Evolutionary conservation across 306 rosid species (phyloP).

Genomic region (Vigna mungo): DNA sequence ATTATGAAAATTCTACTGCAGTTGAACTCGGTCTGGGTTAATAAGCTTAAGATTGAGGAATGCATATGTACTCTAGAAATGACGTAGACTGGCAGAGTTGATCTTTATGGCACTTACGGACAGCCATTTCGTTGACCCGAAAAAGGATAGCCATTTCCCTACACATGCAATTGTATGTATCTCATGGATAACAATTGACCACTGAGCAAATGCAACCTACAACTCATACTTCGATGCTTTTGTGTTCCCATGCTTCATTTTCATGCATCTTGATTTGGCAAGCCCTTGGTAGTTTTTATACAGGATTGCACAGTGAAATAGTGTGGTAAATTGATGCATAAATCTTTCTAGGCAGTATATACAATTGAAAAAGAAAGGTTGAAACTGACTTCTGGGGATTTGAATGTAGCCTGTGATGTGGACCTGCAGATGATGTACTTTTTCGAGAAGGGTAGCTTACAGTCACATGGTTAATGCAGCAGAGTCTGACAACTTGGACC

Average conservation of each 20-base stretch:
- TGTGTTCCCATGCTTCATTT: constrained; percentile 18
- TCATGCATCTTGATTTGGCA: constrained; percentile 10
- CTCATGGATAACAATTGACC: constrained; percentile 14
- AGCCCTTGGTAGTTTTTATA: not conserved
- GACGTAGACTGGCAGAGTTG: constrained; percentile 12
- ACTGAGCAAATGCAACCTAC: constrained; percentile 37
- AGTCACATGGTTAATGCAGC: constrained; percentile 70
- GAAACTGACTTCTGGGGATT: constrained; percentile 37
- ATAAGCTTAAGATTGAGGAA: not conserved
- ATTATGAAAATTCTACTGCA: not conserved
- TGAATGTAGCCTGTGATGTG: constrained; percentile 35
- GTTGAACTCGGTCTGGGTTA: not conserved
- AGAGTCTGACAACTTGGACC: constrained; percentile 70
- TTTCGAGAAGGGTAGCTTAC: constrained; percentile 50
- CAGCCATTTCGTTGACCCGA: constrained; percentile 34
- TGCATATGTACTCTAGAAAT: not conserved
- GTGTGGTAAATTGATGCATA: constrained; percentile 17
- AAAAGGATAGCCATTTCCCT: constrained; percentile 6
- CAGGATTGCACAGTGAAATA: constrained; percentile 16
- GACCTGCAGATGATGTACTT: constrained; percentile 40
- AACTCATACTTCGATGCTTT: constrained; percentile 25
- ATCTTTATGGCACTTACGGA: constrained; percentile 34
- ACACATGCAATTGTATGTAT: constrained; percentile 34
- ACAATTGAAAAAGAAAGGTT: not conserved
- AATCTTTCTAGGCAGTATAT: constrained; percentile 15